A percentile compares a stretch with the other conserved stretches of the same genome.
phyloP scores from a whole-genome alignment of 108 stramenopile species.

The Licmophora abbreviata region DNA sequence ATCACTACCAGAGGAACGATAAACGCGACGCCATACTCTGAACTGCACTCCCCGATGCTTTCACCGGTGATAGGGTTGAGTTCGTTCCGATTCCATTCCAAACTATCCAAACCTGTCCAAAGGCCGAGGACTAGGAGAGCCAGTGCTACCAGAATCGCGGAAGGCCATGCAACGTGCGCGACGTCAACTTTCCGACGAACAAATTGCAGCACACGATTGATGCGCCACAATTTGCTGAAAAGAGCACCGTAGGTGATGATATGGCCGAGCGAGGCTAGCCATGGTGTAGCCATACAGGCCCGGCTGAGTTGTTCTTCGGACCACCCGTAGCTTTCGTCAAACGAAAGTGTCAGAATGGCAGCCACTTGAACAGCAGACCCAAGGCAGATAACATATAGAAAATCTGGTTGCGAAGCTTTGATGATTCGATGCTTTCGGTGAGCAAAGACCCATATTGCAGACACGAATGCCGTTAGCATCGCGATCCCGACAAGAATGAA shows the following conservation, averaged over 20 bases:
- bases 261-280: slow-evolving; percentile 4
- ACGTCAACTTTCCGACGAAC: not conserved
- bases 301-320: not conserved
- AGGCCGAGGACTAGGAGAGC: slow-evolving; percentile 6
- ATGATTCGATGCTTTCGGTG: slow-evolving; percentile 1
- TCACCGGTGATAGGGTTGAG: slow-evolving; percentile 10
- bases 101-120: slow-evolving; percentile 6
- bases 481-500: not conserved
- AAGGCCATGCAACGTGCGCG: slow-evolving; percentile 1
- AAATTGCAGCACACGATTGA: slow-evolving; percentile 9
- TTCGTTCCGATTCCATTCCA: not conserved
- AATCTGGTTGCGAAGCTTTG: slow-evolving; percentile 3
- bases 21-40: not conserved
- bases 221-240: slow-evolving; percentile 11
- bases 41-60: slow-evolving; percentile 5
- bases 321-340: slow-evolving; percentile 18
- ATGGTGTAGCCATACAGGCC: slow-evolving; percentile 7
- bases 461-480: not conserved
- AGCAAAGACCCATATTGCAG: not conserved
- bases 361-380: not conserved
- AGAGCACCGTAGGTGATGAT: slow-evolving; percentile 6
- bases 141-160: not conserved
- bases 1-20: slow-evolving; percentile 1
- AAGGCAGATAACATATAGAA: slow-evolving; percentile 3
- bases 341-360: slow-evolving; percentile 5